Percentiles rank a stretch among this genome's conserved stretches.
Evolutionary conservation across 306 rosid genomes (phyloP).

Genomic region (Trichosanthes cucumerina): DNA sequence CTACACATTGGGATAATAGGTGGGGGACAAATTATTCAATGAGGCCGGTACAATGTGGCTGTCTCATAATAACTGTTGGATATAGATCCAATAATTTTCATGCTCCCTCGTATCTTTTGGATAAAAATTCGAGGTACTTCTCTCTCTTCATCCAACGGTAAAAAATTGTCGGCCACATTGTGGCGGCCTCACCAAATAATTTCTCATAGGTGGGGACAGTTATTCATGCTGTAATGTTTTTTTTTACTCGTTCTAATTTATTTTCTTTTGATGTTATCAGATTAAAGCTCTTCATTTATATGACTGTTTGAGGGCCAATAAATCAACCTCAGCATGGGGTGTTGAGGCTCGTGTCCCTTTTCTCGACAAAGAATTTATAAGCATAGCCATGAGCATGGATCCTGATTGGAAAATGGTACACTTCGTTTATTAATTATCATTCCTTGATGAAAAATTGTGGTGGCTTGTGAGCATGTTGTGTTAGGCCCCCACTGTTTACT

Average conservation of each 20-base stretch:
- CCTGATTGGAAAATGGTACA: conserved; percentile 93
- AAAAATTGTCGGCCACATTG: too few relatives aligned
- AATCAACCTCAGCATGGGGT: conserved; percentile 98
- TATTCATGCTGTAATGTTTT: conserved; percentile 6
- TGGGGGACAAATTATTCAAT: too few relatives aligned
- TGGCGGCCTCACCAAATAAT: too few relatives aligned
- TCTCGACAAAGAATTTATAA: conserved; percentile 77
- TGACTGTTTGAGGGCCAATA: conserved; percentile 93
- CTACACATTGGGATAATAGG: background rate
- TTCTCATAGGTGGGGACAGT: background rate
- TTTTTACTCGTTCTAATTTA: conserved; percentile 4
- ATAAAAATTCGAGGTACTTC: too few relatives aligned
- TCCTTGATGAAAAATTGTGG: background rate
- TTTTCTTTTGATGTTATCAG: conserved; percentile 28
- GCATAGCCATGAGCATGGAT: conserved; percentile 67
- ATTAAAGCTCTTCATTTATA: conserved; percentile 93
- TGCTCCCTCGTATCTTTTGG: too few relatives aligned
- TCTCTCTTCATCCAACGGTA: too few relatives aligned
- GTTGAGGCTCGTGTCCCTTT: conserved; percentile 98
- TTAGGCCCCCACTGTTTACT: background rate
- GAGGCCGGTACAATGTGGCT: too few relatives aligned
- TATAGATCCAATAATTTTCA: too few relatives aligned
- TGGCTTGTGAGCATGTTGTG: background rate
- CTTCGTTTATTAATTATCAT: background rate
- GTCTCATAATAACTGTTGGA: too few relatives aligned